A percentile compares a stretch with the other conserved stretches of the same genome.
Evolutionary conservation across 768 basidiomycete species (phyloP).

Genomic region (Boletus rubescentipes): DNA sequence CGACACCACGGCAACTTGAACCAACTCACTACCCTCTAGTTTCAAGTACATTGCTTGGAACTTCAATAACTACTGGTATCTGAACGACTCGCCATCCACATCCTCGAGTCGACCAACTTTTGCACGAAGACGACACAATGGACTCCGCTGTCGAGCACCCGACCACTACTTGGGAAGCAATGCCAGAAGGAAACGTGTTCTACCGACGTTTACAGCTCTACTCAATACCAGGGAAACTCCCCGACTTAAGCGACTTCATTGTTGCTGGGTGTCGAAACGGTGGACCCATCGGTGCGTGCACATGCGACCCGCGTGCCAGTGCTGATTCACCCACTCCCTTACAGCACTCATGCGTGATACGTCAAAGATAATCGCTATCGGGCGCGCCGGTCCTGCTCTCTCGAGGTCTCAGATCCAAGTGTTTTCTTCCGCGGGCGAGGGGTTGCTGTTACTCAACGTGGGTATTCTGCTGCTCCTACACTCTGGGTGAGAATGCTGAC

Average conservation of each 20-base stretch:
- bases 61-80: neutral
- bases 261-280: conserved; percentile 82
- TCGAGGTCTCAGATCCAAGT: conserved; percentile 84
- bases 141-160: conserved; percentile 62
- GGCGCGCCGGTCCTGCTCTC: conserved; percentile 52
- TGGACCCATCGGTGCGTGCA: conserved; percentile 77
- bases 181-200: conserved; percentile 85
- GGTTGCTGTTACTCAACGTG: conserved; percentile 68
- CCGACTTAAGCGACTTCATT: conserved; percentile 75
- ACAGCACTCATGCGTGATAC: conserved; percentile 86
- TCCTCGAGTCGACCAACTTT: neutral
- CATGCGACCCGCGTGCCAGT: neutral
- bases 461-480: conserved; percentile 35
- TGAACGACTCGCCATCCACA: neutral
- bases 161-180: conserved; percentile 85
- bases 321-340: neutral
- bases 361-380: conserved; percentile 73
- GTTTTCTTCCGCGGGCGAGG: conserved; percentile 83
- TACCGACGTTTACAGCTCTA: conserved; percentile 86
- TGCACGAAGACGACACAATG: conserved; percentile 17
- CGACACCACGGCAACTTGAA: too few relatives aligned
- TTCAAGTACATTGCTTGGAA: neutral
- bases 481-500: conserved; percentile 6
- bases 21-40: too few relatives aligned
- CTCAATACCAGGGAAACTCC: conserved; percentile 74